phyloP scores from a whole-genome alignment of 306 rosid genomes.

The Dryas drummondii region DNA sequence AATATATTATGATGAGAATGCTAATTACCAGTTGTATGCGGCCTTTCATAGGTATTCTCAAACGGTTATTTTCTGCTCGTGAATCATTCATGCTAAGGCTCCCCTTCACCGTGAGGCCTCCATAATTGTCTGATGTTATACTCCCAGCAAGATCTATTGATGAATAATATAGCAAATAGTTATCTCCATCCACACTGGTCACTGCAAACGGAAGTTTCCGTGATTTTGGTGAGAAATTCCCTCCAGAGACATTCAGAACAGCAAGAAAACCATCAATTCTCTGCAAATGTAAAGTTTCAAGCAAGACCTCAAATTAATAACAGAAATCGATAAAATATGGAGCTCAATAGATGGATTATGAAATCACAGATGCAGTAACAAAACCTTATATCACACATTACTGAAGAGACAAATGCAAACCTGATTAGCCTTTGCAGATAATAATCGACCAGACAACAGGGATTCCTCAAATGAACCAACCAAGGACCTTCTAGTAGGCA shows the following conservation, averaged over 20 bases:
- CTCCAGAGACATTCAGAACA: constrained; percentile 68
- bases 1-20: not conserved
- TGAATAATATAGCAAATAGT: constrained; percentile 65
- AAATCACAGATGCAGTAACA: constrained; percentile 18
- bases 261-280: constrained; percentile 87
- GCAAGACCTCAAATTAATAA: constrained; percentile 1
- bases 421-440: constrained; percentile 55
- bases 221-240: constrained; percentile 64
- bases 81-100: constrained; percentile 59
- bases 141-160: constrained; percentile 53
- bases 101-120: constrained; percentile 59
- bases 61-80: constrained; percentile 46
- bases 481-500: constrained; percentile 59
- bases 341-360: constrained; percentile 19
- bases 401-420: constrained; percentile 35
- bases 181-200: constrained; percentile 77
- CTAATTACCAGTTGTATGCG: constrained; percentile 65
- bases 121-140: constrained; percentile 40
- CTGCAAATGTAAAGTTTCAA: constrained; percentile 38
- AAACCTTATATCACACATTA: constrained; percentile 3
- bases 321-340: constrained; percentile 5
- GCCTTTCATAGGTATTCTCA: constrained; percentile 76
- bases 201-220: constrained; percentile 79
- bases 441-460: constrained; percentile 67
- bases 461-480: constrained; percentile 93